phyloP scores from a whole-genome alignment of 352 stramenopile species.

The Pilasporangium apinafurcum region DNA sequence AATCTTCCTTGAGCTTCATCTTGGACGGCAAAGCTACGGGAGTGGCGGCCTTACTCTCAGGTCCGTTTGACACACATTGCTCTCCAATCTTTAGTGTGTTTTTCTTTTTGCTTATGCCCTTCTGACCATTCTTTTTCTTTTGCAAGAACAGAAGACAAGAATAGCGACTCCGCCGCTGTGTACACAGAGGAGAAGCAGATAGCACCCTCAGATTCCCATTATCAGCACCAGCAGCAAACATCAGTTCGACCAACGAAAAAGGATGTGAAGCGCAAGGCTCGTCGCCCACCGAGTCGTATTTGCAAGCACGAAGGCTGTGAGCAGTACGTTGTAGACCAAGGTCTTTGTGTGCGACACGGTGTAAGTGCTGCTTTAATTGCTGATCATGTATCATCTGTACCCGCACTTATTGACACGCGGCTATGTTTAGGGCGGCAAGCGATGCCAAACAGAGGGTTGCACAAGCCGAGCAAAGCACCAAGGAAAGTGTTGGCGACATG shows the following conservation, averaged over 20 bases:
- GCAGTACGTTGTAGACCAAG: conserved; percentile 75
- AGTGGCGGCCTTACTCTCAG: conserved; percentile 11
- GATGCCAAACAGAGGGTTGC: conserved; percentile 13
- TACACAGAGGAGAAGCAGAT: neutral
- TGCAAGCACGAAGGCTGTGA: conserved; percentile 71
- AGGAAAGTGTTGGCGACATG: conserved; percentile 9
- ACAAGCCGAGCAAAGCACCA: conserved; percentile 12
- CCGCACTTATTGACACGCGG: no score
- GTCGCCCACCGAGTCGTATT: conserved; percentile 49
- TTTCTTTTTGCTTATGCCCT: no score
- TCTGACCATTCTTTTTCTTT: neutral
- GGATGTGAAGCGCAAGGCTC: conserved; percentile 38
- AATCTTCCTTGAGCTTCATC: conserved; percentile 74
- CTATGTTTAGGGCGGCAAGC: conserved; percentile 12
- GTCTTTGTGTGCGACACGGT: conserved; percentile 67
- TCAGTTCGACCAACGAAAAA: conserved; percentile 10
- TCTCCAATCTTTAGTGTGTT: conserved; percentile 6
- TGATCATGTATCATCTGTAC: neutral
- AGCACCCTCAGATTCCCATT: neutral
- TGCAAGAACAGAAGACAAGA: neutral
- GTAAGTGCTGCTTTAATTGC: conserved; percentile 21
- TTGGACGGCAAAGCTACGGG: conserved; percentile 30
- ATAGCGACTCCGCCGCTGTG: neutral
- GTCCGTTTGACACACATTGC: neutral
- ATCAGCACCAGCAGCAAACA: neutral